Conservation (phyloP, 164 flowering plant genomes). For the Amborella trichopoda region DNA sequence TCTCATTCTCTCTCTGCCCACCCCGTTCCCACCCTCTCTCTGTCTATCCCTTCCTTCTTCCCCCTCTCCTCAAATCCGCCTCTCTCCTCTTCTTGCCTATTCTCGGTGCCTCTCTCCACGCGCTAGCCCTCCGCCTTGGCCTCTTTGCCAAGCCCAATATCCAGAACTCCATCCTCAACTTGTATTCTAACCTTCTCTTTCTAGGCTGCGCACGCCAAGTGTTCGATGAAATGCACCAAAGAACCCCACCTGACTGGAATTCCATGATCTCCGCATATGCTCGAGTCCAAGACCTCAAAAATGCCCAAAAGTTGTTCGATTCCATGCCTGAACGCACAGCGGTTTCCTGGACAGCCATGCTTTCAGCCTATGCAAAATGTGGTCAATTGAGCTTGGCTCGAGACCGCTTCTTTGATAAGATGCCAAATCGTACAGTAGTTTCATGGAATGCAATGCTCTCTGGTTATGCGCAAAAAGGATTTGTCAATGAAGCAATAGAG, state of each 20-base stretch:
- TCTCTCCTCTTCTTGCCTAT: background rate
- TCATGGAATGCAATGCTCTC: conserved; percentile 85
- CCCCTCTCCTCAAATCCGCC: conserved; percentile 15
- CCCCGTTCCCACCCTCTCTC: conserved; percentile 18
- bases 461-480: conserved; percentile 55
- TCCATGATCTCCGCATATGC: conserved; percentile 58
- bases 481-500: conserved; percentile 28
- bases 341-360: conserved; percentile 79
- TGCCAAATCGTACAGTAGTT: conserved; percentile 56
- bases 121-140: conserved; percentile 18
- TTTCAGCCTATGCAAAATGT: conserved; percentile 40
- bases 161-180: conserved; percentile 35
- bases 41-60: conserved; percentile 23
- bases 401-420: conserved; percentile 33
- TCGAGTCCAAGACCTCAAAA: conserved; percentile 36
- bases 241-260: conserved; percentile 47
- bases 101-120: conserved; percentile 7
- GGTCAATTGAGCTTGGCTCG: conserved; percentile 43
- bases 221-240: conserved; percentile 60
- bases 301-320: conserved; percentile 36
- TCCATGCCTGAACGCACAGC: conserved; percentile 50
- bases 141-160: conserved; percentile 20
- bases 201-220: conserved; percentile 23
- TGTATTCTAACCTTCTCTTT: conserved; percentile 34
- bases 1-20: conserved; percentile 15